phyloP scores from a whole-genome alignment of 1,139 yeast species.

The Geotrichum phurueaensis region DNA sequence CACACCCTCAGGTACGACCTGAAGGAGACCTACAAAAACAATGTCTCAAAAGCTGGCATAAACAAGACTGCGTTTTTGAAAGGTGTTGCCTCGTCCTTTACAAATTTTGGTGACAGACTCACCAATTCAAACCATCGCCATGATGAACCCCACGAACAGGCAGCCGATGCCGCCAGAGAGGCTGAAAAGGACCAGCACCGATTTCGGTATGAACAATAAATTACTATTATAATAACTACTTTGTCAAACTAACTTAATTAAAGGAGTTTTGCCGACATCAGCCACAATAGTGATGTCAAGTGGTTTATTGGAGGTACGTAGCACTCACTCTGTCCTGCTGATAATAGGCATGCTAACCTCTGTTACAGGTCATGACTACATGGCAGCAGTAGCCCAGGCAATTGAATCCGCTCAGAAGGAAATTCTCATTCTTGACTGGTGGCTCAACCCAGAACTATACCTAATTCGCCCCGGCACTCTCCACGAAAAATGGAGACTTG shows the following conservation, averaged over 20 bases:
- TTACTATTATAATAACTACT: background rate
- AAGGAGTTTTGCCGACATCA: constrained; percentile 47
- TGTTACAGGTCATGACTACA: constrained; percentile 35
- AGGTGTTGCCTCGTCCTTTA: constrained; percentile 16
- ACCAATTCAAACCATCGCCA: constrained; percentile 19
- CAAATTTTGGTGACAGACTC: constrained; percentile 17
- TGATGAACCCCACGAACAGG: constrained; percentile 19
- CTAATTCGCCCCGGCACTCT: constrained; percentile 59
- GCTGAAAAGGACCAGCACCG: constrained; percentile 15
- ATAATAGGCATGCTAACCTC: background rate
- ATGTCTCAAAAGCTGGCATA: constrained; percentile 9
- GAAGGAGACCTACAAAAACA: constrained; percentile 12
- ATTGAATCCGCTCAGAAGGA: constrained; percentile 60
- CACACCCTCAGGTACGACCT: constrained; percentile 12
- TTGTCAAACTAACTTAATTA: background rate
- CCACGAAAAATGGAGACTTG: constrained; percentile 58
- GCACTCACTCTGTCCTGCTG: background rate
- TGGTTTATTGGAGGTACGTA: constrained; percentile 58
- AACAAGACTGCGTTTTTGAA: constrained; percentile 10
- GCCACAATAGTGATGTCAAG: constrained; percentile 53
- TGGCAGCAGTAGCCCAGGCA: constrained; percentile 49
- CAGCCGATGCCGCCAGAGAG: constrained; percentile 16
- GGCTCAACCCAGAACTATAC: constrained; percentile 58
- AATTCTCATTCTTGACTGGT: constrained; percentile 60
- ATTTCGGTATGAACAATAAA: constrained; percentile 13